A percentile compares a stretch with the other conserved stretches of the same genome.
Conservation (phyloP, 139 green algal genomes). For the Chlamydomonas urium region DNA sequence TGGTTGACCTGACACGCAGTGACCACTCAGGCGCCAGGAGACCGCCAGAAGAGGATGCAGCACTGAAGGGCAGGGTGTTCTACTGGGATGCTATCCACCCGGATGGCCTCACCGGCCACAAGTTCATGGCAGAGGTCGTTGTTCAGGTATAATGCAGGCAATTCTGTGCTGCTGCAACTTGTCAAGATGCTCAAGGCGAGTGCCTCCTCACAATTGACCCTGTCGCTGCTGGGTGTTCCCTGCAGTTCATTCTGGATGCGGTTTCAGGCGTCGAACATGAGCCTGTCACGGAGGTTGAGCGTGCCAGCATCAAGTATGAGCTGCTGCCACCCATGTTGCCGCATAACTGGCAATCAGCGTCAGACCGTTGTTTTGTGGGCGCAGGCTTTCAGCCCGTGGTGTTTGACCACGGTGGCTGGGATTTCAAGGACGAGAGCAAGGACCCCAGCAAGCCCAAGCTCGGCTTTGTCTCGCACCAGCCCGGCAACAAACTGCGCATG, state of each 20-base stretch:
- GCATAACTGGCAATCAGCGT: slow-evolving; percentile 16
- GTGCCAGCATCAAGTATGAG: neutral
- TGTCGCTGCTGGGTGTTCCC: neutral
- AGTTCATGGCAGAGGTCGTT: slow-evolving; percentile 28
- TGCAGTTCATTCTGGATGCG: slow-evolving; percentile 1
- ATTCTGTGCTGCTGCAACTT: too few relatives aligned
- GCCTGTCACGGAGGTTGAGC: neutral
- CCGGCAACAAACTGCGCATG: slow-evolving; percentile 8
- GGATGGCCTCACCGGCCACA: slow-evolving; percentile 28
- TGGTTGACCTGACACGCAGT: slow-evolving; percentile 19
- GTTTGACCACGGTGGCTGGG: slow-evolving; percentile 6
- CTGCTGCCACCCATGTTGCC: slow-evolving; percentile 14
- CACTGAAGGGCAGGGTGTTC: slow-evolving; percentile 19
- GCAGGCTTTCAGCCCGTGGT: neutral
- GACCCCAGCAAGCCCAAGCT: slow-evolving; percentile 16
- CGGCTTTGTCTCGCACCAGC: slow-evolving; percentile 10
- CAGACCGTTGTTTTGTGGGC: slow-evolving; percentile 21
- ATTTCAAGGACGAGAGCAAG: slow-evolving; percentile 26
- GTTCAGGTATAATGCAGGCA: too few relatives aligned
- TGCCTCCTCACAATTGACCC: too few relatives aligned
- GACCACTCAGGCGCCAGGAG: slow-evolving; percentile 1
- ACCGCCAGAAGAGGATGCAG: neutral
- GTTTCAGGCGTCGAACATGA: neutral
- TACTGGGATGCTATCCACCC: slow-evolving; percentile 34
- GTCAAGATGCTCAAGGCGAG: too few relatives aligned